Conservation (phyloP, 2,329 filamentous ascomycete genomes). For the Colletotrichum euphorbiae region DNA sequence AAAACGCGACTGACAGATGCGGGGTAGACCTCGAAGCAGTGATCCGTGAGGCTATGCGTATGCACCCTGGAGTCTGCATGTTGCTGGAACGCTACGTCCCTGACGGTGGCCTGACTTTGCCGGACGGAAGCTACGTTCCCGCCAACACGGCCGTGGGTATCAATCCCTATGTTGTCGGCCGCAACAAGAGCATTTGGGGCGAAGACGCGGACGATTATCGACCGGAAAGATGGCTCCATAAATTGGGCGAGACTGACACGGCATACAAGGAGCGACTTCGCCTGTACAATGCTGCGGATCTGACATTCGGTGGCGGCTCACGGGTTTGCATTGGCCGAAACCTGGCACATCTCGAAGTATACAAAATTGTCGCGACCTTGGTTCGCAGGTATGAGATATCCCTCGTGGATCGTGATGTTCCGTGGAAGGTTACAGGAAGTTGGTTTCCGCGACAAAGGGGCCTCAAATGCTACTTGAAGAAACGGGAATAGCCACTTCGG, state of each 20-base stretch:
- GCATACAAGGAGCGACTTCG: constrained; percentile 49
- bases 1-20: constrained; percentile 46
- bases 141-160: constrained; percentile 54
- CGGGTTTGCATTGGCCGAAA: constrained; percentile 55
- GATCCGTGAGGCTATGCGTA: constrained; percentile 63
- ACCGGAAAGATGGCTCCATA: constrained; percentile 61
- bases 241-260: constrained; percentile 47
- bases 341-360: constrained; percentile 49
- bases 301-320: constrained; percentile 55
- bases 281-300: constrained; percentile 52
- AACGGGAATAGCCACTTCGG: constrained; percentile 1
- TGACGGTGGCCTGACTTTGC: constrained; percentile 49
- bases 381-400: constrained; percentile 55
- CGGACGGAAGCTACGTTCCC: constrained; percentile 51
- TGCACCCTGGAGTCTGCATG: constrained; percentile 61
- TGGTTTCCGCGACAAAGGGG: constrained; percentile 41
- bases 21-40: constrained; percentile 60
- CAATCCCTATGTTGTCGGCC: constrained; percentile 53
- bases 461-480: constrained; percentile 39
- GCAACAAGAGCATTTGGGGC: constrained; percentile 57
- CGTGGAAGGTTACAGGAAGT: constrained; percentile 37
- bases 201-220: constrained; percentile 56
- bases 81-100: constrained; percentile 64
- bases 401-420: constrained; percentile 44
- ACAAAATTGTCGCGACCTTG: constrained; percentile 55